Conservation (phyloP, 495 filamentous ascomycete species). For the Xylaria scruposa region DNA sequence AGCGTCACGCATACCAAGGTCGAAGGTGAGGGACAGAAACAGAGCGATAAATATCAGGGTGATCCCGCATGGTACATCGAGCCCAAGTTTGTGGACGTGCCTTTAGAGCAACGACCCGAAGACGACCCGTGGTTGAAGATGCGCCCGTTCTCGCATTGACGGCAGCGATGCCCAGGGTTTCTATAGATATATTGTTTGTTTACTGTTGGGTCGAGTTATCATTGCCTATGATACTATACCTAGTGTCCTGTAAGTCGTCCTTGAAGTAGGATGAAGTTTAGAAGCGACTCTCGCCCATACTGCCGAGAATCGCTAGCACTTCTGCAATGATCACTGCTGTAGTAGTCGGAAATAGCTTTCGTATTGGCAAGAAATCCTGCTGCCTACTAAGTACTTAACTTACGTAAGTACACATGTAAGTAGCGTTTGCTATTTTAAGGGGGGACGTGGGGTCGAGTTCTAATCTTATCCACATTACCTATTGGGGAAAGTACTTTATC, state of each 20-base stretch:
- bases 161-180: background rate
- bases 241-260: background rate
- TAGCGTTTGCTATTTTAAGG: background rate
- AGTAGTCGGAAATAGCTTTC: background rate
- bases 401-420: too few relatives aligned
- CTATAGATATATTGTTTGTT: too few relatives aligned
- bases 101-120: slow-evolving; percentile 49
- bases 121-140: slow-evolving; percentile 48
- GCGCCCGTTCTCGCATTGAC: slow-evolving; percentile 56
- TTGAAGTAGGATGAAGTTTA: background rate
- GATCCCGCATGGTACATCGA: slow-evolving; percentile 60
- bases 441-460: slow-evolving; percentile 1
- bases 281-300: background rate
- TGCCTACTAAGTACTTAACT: too few relatives aligned
- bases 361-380: background rate
- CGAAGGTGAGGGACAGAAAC: slow-evolving; percentile 24
- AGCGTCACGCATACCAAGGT: slow-evolving; percentile 48
- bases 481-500: background rate
- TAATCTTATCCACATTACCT: background rate
- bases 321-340: background rate
- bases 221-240: too few relatives aligned
- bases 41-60: slow-evolving; percentile 32
- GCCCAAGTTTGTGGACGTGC: slow-evolving; percentile 51
- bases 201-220: too few relatives aligned
- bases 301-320: background rate